phyloP scores from a whole-genome alignment of 495 filamentous ascomycete genomes.

The Letharia lupina region DNA sequence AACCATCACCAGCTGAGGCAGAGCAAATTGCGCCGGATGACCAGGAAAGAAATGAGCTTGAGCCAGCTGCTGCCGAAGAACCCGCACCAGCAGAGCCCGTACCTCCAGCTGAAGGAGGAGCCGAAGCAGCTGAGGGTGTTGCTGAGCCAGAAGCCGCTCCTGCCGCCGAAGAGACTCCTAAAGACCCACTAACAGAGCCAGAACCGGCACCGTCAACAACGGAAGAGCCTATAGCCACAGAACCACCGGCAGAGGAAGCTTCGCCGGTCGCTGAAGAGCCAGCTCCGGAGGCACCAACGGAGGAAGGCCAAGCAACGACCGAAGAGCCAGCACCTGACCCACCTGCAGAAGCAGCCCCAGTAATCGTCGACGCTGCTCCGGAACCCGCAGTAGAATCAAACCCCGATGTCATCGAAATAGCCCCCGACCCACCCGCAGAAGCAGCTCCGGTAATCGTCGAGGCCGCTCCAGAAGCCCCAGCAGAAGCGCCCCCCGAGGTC shows the following conservation, averaged over 20 bases:
- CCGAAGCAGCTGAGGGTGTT: background rate
- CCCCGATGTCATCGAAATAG: background rate
- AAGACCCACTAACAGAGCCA: constrained; percentile 3
- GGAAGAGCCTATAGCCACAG: constrained; percentile 5
- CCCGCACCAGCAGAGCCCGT: background rate
- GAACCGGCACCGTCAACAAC: background rate
- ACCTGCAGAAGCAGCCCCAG: constrained; percentile 8
- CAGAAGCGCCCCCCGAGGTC: constrained; percentile 2
- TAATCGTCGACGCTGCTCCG: background rate
- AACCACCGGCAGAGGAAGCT: constrained; percentile 6
- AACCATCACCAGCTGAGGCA: background rate
- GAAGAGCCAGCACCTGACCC: constrained; percentile 7
- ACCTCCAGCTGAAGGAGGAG: background rate
- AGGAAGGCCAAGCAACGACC: background rate
- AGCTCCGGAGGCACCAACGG: background rate
- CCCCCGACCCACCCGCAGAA: constrained; percentile 6
- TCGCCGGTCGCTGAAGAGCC: constrained; percentile 1
- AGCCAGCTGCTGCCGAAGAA: constrained; percentile 8
- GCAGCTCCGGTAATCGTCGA: constrained; percentile 8
- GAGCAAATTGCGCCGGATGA: constrained; percentile 2
- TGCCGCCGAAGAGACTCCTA: background rate
- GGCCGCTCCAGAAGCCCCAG: constrained; percentile 4
- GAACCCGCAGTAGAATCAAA: background rate
- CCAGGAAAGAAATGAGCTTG: background rate
- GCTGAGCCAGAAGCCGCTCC: constrained; percentile 7